Conservation (phyloP, 2,329 filamentous ascomycete species). For the Aureobasidium sp. region DNA sequence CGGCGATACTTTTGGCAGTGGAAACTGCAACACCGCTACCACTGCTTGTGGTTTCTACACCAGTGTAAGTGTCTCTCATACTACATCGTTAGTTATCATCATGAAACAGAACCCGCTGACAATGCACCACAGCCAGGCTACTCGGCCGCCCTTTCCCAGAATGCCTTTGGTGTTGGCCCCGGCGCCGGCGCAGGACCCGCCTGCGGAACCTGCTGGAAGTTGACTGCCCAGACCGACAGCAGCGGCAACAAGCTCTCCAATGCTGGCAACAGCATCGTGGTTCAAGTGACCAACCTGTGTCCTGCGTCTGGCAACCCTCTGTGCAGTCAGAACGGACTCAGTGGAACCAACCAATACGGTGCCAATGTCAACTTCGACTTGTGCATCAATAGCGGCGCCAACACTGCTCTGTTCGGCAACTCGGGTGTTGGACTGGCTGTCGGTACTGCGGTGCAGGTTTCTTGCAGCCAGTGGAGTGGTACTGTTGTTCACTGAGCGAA, state of each 20-base stretch:
- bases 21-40: conserved; percentile 32
- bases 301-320: conserved; percentile 33
- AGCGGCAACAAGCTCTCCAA: conserved; percentile 25
- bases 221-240: conserved; percentile 31
- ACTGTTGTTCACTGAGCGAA: conserved; percentile 17
- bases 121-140: conserved; percentile 23
- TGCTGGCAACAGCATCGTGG: conserved; percentile 31
- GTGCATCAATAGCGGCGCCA: conserved; percentile 34
- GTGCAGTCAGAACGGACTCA: conserved; percentile 30
- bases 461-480: conserved; percentile 21
- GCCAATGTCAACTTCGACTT: conserved; percentile 37
- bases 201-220: conserved; percentile 35
- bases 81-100: too few relatives aligned
- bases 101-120: too few relatives aligned
- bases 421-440: conserved; percentile 26
- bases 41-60: conserved; percentile 33
- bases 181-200: conserved; percentile 33
- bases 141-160: conserved; percentile 34
- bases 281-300: conserved; percentile 37
- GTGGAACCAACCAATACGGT: conserved; percentile 33
- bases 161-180: conserved; percentile 34
- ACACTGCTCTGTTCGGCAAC: conserved; percentile 31
- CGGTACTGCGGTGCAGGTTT: conserved; percentile 30
- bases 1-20: conserved; percentile 27
- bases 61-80: conserved; percentile 13